These are phyloP conservation scores for Rhizopus stolonifer DNA, from an alignment of 371 early-diverging fungal species.

Conservation along the genomic window DNA sequence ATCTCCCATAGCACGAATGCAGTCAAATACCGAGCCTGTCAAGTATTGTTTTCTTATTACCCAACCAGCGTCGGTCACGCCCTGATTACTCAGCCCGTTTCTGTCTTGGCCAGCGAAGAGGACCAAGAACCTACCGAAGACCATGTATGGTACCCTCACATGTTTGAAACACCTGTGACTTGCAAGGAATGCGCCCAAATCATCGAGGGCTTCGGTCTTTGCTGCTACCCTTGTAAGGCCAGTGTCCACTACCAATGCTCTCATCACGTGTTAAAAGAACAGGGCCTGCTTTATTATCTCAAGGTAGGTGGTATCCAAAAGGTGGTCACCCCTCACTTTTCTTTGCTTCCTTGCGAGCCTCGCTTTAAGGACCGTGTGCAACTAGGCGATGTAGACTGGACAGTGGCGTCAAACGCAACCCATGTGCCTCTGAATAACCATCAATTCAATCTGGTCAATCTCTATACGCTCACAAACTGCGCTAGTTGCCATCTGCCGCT, in stretches of 20 bases:
- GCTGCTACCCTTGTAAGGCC: constrained; percentile 55
- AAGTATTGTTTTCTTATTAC: constrained; percentile 45
- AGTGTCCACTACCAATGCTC: constrained; percentile 44
- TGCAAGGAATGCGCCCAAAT: constrained; percentile 56
- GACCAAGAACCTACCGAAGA: constrained; percentile 16
- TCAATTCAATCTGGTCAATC: constrained; percentile 53
- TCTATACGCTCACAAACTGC: constrained; percentile 56
- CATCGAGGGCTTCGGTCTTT: constrained; percentile 51
- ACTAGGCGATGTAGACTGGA: constrained; percentile 16
- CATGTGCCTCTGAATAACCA: constrained; percentile 36
- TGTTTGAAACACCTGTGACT: constrained; percentile 27
- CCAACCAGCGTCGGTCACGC: constrained; percentile 53
- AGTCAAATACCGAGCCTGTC: constrained; percentile 41
- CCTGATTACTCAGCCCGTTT: constrained; percentile 48
- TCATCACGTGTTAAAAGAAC: constrained; percentile 24
- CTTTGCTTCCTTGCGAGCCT: constrained; percentile 28
- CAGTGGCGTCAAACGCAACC: constrained; percentile 13
- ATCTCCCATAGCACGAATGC: constrained; percentile 47
- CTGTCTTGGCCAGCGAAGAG: constrained; percentile 26
- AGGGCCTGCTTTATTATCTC: constrained; percentile 41
- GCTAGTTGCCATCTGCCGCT: constrained; percentile 51
- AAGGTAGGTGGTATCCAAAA: constrained; percentile 49
- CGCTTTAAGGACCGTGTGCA: constrained; percentile 19
- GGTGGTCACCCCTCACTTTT: constrained; percentile 48
- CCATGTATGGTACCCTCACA: constrained; percentile 49